Evolutionary conservation across 805 yeast genomes (phyloP), one percentile per base, ranked within the genome.

Genomic region (Wickerhamomyces rabaulensis): DNA sequence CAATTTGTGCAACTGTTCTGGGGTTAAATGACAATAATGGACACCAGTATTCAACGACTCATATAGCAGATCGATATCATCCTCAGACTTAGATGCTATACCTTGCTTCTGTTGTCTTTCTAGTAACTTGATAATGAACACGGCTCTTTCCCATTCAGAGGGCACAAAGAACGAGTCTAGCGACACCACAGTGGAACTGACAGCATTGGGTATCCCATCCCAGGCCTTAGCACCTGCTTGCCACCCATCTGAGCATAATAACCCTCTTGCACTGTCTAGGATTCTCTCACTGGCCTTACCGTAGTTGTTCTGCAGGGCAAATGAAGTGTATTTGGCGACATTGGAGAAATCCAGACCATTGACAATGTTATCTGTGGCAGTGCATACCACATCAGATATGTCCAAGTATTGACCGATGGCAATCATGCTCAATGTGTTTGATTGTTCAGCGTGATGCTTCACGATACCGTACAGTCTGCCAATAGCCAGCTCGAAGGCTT

Each of bases 81-180:
- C 41, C 0, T 37, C 39, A n/a, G 35, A 1, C 7, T 17, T 23
- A 12, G 42, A 20, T 13, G 40, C 19, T 10, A 23, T 25, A 20
- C 35, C 37, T 13, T n/a, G 19, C n/a, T 33, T 44, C 37, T 52
- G 47, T 27, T 74, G 52, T 56, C 74, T 57, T 49, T 71, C 73
- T 37, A 74, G 63, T 40, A 75, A 53, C 39, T 63, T 67, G 33
- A 74, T 69, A 3, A 73, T 64, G 50, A 78, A 77, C 25, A 73
- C 49, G 39, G 78, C 74, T 44, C 84, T 63, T 39, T 76, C 80
- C 79, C 79, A 76, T 55, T 78, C 84, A 2, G 70, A 68, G 2
- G 78, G 77, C 5, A 76, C 76, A 56, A 74, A 78, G 51, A 78
- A 78, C 19, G 71, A 74, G 52, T 79, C 80, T 16, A 70, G 65